A percentile compares a stretch with the other conserved stretches of the same genome.
These are phyloP conservation scores for Mentha longifolia DNA, from an alignment of 257 asterid species.

Conservation along the genomic window DNA sequence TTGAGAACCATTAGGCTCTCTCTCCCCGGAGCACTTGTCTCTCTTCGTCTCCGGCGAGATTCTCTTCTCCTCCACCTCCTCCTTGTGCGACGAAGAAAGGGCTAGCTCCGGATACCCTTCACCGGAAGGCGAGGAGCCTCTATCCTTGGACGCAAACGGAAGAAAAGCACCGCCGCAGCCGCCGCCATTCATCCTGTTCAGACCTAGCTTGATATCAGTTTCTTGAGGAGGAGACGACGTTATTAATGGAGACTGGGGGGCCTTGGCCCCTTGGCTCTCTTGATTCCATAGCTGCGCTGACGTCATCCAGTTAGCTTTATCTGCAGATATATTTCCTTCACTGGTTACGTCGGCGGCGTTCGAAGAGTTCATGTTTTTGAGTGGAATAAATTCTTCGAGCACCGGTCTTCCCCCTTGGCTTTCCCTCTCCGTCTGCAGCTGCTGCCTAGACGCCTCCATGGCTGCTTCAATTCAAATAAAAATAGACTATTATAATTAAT, in stretches of 20 bases:
- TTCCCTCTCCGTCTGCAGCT: conserved; percentile 60
- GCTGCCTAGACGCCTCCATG: conserved; percentile 90
- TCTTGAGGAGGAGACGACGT: conserved; percentile 50
- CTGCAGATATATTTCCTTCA: conserved; percentile 43
- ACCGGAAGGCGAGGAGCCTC: conserved; percentile 32
- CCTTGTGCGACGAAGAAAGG: conserved; percentile 64
- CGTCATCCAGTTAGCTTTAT: conserved; percentile 94
- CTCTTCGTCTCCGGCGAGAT: conserved; percentile 43
- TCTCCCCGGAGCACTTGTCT: conserved; percentile 43
- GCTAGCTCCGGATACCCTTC: conserved; percentile 67
- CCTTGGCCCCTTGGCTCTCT: conserved; percentile 44
- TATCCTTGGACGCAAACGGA: conserved; percentile 58
- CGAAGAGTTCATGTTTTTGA: conserved; percentile 42
- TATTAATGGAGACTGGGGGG: conserved; percentile 31
- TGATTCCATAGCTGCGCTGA: conserved; percentile 94
- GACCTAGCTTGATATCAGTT: conserved; percentile 51
- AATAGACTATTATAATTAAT: too few relatives aligned
- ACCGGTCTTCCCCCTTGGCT: conserved; percentile 61
- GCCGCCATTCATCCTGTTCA: conserved; percentile 50
- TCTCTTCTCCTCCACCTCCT: conserved; percentile 56
- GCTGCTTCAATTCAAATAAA: conserved; percentile 47
- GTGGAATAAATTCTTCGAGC: conserved; percentile 91
- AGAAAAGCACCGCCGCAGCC: conserved; percentile 61
- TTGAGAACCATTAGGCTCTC: conserved; percentile 41
- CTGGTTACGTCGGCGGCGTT: conserved; percentile 33